Evolutionary conservation across 805 yeast genomes (phyloP).

Genomic region (Saccharomycopsis sp.): DNA sequence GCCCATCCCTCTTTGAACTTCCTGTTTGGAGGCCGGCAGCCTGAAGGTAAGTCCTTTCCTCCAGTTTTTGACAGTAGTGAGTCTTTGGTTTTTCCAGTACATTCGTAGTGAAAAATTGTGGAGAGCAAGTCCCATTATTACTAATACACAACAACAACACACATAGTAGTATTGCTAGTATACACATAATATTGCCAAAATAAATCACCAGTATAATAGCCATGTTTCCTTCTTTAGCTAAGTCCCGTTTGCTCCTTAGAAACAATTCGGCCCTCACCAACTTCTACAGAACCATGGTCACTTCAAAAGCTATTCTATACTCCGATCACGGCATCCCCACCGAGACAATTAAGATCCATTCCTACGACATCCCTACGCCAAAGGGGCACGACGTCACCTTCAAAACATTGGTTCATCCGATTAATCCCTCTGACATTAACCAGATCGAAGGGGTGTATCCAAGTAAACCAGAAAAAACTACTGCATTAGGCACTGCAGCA

Average conservation of each 20-base stretch:
- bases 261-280: background rate
- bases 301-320: slow-evolving; percentile 64
- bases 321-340: slow-evolving; percentile 61
- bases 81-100: no score
- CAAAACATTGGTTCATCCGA: slow-evolving; percentile 70
- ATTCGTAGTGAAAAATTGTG: background rate
- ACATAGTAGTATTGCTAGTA: background rate
- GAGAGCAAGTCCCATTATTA: background rate
- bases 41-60: no score
- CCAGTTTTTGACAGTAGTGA: background rate
- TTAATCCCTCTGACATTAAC: slow-evolving; percentile 86
- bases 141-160: background rate
- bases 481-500: slow-evolving; percentile 46
- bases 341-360: slow-evolving; percentile 47
- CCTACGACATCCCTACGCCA: slow-evolving; percentile 37
- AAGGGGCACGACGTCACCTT: slow-evolving; percentile 46
- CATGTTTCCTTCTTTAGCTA: background rate
- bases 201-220: background rate
- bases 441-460: slow-evolving; percentile 86
- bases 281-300: slow-evolving; percentile 17
- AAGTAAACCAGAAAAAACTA: slow-evolving; percentile 39
- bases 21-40: no score
- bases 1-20: background rate
- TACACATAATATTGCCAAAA: background rate
- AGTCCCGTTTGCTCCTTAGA: background rate